Base-by-base conservation (phyloP, 345 rosid genomes). In the Ceriops tagal region DNA sequence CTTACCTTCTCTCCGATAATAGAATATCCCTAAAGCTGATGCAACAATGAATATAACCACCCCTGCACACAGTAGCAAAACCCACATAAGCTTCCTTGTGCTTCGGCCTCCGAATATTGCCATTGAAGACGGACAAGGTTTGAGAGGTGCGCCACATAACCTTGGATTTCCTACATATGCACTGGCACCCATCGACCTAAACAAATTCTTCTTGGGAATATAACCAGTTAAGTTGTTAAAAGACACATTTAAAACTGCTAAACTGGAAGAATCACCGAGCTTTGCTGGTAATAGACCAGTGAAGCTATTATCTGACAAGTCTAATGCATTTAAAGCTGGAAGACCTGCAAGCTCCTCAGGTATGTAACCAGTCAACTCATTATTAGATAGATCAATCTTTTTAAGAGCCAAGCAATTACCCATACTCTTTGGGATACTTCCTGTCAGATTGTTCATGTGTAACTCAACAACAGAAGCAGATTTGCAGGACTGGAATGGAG, bases 71-170 rank as follows among this genome's bases (percentile, higher is more conserved):
- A 92, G 79, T 46, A 89, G 67, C 31, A 87, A 68, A 80, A 86
- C 86, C 75, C 86, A 73, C 55, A 64, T 71, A 32, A 84, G 84
- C 79, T 86, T 91, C 68, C 81, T 83, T 0, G 80, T 66, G 82
- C 89, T 87, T 73, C 77, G 83, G 73, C 79, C 69, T 46, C 88
- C 81, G 8, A 78, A 67, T 46, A 76, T 67, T 1, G 78, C 69
- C 71, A 78, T 72, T 32, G 92, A 81, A 65, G 80, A 72, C 20
- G 81, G 47, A 79, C 98, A 93, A 35, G 89, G 68, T 65, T 64
- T 71, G 68, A 91, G 53, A 66, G 98, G 98, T 73, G 71, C 75
- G 39, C 97, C 97, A 76, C 98, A 93, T 21, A 93, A 82, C 76
- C 85, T 78, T 59, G 76, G 66, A 73, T 93, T 93, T 65, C 96